A percentile compares a stretch with the other conserved stretches of the same genome.
phyloP scores from a whole-genome alignment of 441 rosid species.

The Erodium texanum region DNA sequence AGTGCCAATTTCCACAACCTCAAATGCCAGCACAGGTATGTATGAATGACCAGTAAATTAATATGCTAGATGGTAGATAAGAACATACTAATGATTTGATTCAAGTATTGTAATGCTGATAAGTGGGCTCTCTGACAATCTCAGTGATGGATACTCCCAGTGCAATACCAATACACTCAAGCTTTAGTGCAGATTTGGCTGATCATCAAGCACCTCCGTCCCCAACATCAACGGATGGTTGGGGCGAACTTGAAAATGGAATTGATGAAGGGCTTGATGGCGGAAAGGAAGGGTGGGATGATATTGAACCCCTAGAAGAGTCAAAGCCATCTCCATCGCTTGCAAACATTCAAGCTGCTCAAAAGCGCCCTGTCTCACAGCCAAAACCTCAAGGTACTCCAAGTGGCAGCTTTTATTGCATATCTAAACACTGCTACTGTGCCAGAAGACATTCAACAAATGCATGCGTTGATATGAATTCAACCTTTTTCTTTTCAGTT shows the following conservation, averaged over 20 bases:
- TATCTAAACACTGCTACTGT: no score
- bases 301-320: slow-evolving; percentile 86
- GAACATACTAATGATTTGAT: background rate
- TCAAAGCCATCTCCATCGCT: slow-evolving; percentile 73
- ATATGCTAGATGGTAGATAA: background rate
- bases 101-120: slow-evolving; percentile 13
- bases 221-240: slow-evolving; percentile 98
- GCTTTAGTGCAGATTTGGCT: slow-evolving; percentile 65
- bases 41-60: slow-evolving; percentile 18
- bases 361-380: slow-evolving; percentile 70
- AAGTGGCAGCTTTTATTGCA: background rate
- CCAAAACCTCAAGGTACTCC: slow-evolving; percentile 56
- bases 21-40: slow-evolving; percentile 73
- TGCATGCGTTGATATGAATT: background rate
- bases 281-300: slow-evolving; percentile 97
- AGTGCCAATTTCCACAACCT: slow-evolving; percentile 37
- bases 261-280: slow-evolving; percentile 57
- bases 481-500: slow-evolving; percentile 27
- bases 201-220: slow-evolving; percentile 71
- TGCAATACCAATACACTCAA: slow-evolving; percentile 40
- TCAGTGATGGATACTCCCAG: slow-evolving; percentile 50
- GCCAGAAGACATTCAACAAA: background rate
- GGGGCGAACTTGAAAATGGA: slow-evolving; percentile 97
- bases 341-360: slow-evolving; percentile 90
- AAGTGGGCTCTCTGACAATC: slow-evolving; percentile 17